Percentiles rank a stretch among this genome's conserved stretches.
Conservation (phyloP, 139 green algal genomes). For the Micractinium conductrix region DNA sequence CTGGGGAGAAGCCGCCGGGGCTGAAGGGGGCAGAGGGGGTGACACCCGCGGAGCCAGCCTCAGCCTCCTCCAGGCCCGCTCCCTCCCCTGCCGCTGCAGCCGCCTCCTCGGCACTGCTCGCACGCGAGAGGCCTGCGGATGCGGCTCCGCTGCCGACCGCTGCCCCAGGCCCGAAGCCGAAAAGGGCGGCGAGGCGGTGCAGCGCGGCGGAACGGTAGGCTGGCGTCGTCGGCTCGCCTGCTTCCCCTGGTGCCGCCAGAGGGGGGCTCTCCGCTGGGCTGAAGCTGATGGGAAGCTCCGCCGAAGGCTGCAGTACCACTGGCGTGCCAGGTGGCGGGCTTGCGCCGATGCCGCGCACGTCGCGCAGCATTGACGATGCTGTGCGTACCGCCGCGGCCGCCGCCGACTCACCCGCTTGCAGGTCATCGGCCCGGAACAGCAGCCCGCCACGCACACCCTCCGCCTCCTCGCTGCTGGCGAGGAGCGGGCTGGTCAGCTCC, state of each 20-base stretch:
- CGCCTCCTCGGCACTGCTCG: too few relatives aligned
- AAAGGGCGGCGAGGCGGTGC: constrained; percentile 19
- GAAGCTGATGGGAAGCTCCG: neutral
- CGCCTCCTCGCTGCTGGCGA: too few relatives aligned
- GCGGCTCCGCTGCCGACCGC: neutral
- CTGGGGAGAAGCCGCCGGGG: too few relatives aligned
- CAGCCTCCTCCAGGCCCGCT: neutral
- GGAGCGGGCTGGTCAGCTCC: too few relatives aligned
- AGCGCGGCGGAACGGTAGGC: constrained; percentile 19
- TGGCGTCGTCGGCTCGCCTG: neutral
- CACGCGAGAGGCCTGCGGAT: too few relatives aligned
- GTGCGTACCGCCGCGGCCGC: neutral
- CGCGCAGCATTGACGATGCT: neutral
- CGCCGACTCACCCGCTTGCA: neutral
- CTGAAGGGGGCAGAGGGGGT: neutral
- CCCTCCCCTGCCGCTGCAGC: neutral
- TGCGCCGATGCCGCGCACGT: constrained; percentile 1
- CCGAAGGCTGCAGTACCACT: neutral
- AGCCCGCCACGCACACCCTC: neutral
- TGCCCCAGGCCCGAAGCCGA: neutral
- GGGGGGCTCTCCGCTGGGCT: neutral
- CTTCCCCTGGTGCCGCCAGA: neutral
- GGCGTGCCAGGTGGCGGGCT: neutral
- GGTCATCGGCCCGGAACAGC: neutral
- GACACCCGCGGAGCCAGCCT: neutral